phyloP scores from a whole-genome alignment of 2,329 filamentous ascomycete genomes.

The Emericellopsis atlantica region DNA sequence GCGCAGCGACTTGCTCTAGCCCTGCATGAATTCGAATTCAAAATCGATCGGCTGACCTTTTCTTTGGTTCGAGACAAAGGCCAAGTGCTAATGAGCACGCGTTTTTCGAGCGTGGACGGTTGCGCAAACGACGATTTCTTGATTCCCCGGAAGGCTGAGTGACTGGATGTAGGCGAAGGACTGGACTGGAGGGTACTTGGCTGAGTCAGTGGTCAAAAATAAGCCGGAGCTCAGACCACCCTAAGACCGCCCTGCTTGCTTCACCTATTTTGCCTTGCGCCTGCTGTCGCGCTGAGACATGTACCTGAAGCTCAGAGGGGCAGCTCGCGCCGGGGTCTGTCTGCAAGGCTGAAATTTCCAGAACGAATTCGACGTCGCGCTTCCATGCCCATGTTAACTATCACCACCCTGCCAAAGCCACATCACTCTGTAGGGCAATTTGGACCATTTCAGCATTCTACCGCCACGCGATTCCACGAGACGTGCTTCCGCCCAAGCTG shows the following conservation, averaged over 20 bases:
- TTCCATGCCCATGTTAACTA: no score
- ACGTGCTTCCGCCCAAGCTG: no score
- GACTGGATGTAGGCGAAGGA: background rate
- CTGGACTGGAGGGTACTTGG: background rate
- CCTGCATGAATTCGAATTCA: no score
- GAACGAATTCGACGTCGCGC: background rate
- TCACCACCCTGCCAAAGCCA: no score
- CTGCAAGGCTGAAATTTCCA: conserved; percentile 4
- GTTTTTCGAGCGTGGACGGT: background rate
- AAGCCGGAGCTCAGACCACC: background rate
- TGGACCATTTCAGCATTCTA: no score
- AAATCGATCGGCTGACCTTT: no score
- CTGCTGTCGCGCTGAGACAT: background rate
- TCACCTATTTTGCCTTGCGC: background rate
- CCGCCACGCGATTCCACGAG: no score
- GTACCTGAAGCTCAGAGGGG: background rate
- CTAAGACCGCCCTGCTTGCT: background rate
- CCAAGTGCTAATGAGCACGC: no score
- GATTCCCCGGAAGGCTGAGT: background rate
- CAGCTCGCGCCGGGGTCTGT: background rate
- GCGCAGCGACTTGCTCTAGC: no score
- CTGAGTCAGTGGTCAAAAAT: background rate
- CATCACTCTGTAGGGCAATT: no score
- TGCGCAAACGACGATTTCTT: background rate
- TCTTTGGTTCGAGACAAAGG: no score